Evolutionary conservation across 2,329 filamentous ascomycete genomes (phyloP), one percentile per base, ranked within the genome.

Genomic region (Colletotrichum sansevieriae): DNA sequence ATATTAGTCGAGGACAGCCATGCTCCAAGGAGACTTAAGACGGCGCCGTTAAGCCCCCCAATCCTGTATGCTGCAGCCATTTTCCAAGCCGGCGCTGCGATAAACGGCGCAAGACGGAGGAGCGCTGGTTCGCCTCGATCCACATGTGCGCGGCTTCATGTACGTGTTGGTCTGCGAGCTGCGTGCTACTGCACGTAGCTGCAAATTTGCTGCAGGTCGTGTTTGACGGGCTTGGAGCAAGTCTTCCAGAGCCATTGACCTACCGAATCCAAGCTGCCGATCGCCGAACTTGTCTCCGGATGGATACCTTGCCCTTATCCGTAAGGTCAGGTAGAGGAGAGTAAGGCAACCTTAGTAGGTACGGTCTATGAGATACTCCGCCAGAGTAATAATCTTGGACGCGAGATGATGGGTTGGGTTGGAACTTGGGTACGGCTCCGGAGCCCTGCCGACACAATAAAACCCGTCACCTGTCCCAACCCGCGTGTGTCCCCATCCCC

Each of bases 391-490:
- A 55, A 52, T 51, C 43, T 18, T 60, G 41, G 41, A 68, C 41
- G 55, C 65, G 65, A 63, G 64, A 61, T 68, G 65, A 65, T 39
- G 37, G 13, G 13, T 29, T 65, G 65, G 62, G 65, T 44, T 64
- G 59, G 18, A 18, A 18, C 18, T 18, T 18, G 18, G 18, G 65
- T 51, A 52, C 52, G 59, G 52, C 55, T 62, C 35, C 55, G 55
- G 41, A 65, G 55, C 22, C 62, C 41, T 70, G 63, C 67, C 63
- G 63, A 70, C 68, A 70, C 67, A 63, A 70, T 68, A 68, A 70
- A 70, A 66, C 57, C 67, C 67, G 52, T 68, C 51, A 35, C 67
- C 63, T 54, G 56, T 68, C 67, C 63, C 67, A 54, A 56, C 57
- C 63, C 58, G 57, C 33, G 47, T 18, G 47, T 61, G 39, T 46